Base-by-base conservation (phyloP, 192 early-diverging fungal species). In the Gamsiella multidivaricata region DNA sequence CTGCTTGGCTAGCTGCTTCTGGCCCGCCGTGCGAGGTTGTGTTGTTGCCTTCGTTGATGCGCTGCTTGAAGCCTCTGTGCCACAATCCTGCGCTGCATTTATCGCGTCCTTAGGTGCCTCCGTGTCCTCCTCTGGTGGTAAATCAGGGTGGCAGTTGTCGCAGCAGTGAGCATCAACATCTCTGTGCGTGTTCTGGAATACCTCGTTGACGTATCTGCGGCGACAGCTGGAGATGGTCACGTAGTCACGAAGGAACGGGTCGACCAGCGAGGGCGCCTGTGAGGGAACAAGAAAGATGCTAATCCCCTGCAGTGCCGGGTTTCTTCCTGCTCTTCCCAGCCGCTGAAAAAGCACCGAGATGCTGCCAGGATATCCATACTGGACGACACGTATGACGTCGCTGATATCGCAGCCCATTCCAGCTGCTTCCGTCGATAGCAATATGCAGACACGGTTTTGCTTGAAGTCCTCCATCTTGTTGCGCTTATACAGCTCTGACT, bases 351-450 rank as follows among this genome's bases (percentile, higher is more conserved):
- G 49, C 0, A 15, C 18, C 36, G 61, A 39, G 36, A 63, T 63
- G 25, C 9, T 63, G 7, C 39, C 28, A 3, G 61, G 61, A 37
- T n/a, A 39, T 23, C 61, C 28, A 47, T 37, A 63, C 50, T 63
- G 61, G 49, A 63, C 37, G 17, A 63, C 61, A 20, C 49, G 31
- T 5, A 28, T 5, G 22, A 63, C 26, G 23, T 63, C 61, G 18
- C 23, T 63, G 4, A 63, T 37, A 39, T 63, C 61, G 50, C 61
- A 63, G 3, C 61, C 61, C 61, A 63, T 63, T 23, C 61, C 61
- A 20, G 49, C 47, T 17, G 61, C 61, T 26, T 63, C 49, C 20
- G 61, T 63, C 8, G 49, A 33, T 22, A 63, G 61, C 36, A 63
- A 26, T 9, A 63, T 37, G 2, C 10, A 17, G 49, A 63, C 45